Evolutionary conservation across 306 rosid genomes (phyloP), one percentile per base, ranked within the genome.

Genomic region (Benincasa hispida): DNA sequence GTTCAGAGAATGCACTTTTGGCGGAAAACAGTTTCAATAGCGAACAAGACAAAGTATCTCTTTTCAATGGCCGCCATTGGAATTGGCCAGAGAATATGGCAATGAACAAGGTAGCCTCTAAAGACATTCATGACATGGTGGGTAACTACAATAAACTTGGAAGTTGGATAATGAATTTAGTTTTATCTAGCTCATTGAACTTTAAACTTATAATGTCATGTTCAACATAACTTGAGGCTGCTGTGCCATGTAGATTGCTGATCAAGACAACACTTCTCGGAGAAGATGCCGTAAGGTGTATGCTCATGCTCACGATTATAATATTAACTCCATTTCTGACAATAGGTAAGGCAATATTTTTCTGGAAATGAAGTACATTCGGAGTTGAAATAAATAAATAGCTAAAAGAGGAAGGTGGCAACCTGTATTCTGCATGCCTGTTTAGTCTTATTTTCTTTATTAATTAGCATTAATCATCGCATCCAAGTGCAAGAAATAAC

Each of bases 321-420:
- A 88, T 72, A 88, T 90, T 69, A 88, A 90, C 79, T 88, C 96
- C 87, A 81, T 90, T 84, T 88, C 96, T 75, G 87, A 82, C 78
- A 90, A 85, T 87, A 88, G 96, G 96, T 90, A 83, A 87, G 96
- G 93, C 89, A 83, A 83, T 24, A 65, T 81, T 72, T 53, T 55
- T 30, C 55, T 14, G 41, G 15, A 58, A 22, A 56, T 59, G 15
- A 54, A 28, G 65, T 35, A 12, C 45, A 21, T 54, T 10, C 21
- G 15, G 66, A 21, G 66, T 34, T 34, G 2, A 54, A 54, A 22
- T 27, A 1, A 41, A 45, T 3, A 54, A 54, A 27, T 59, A 11
- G 5, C 50, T 6, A 48, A 2, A 45, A 27, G 60, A 32, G 47
- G 56, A 14, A 14, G 75, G 34, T 15, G 13, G 5, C 22, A 30